Evolutionary conservation across 768 basidiomycete species (phyloP).

Genomic region (Russula sp.): DNA sequence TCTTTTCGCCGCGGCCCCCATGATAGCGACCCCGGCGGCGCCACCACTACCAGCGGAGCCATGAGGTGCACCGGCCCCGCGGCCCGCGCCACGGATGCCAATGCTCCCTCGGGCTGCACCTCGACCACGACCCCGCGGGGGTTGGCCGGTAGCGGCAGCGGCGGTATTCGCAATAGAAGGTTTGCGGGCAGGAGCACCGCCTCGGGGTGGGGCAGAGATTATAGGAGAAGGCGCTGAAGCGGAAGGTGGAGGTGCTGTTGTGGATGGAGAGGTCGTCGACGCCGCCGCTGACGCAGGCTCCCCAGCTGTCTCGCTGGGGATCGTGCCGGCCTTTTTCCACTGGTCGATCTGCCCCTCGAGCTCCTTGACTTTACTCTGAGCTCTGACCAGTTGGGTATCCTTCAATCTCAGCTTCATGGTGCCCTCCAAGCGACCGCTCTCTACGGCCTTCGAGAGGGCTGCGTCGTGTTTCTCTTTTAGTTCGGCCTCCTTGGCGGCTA

Average conservation of each 20-base stretch:
- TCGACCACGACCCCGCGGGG: conserved; percentile 21
- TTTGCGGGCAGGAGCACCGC: conserved; percentile 5
- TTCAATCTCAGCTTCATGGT: conserved; percentile 59
- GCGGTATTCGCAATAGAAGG: neutral
- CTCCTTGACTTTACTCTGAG: conserved; percentile 59
- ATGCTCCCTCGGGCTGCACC: conserved; percentile 10
- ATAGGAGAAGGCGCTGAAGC: conserved; percentile 28
- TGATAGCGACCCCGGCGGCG: conserved; percentile 16
- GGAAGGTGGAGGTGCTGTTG: conserved; percentile 25
- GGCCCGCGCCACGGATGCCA: conserved; percentile 19
- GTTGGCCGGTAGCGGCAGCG: neutral
- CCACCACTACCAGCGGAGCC: neutral
- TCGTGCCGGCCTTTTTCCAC: conserved; percentile 45
- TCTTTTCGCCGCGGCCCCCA: conserved; percentile 23
- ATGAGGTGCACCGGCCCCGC: conserved; percentile 8
- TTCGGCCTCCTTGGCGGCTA: conserved; percentile 44
- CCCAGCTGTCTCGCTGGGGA: conserved; percentile 28
- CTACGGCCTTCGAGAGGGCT: conserved; percentile 60
- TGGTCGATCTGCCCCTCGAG: conserved; percentile 58
- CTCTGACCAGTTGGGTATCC: conserved; percentile 59
- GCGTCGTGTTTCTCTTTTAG: conserved; percentile 43
- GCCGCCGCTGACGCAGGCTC: neutral
- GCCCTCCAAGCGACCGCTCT: conserved; percentile 62
- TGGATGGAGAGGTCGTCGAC: conserved; percentile 14
- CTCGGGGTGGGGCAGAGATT: conserved; percentile 23